These are phyloP conservation scores for Bipolaris bicolor DNA, from an alignment of 2,329 filamentous ascomycete species.

Conservation along the genomic window DNA sequence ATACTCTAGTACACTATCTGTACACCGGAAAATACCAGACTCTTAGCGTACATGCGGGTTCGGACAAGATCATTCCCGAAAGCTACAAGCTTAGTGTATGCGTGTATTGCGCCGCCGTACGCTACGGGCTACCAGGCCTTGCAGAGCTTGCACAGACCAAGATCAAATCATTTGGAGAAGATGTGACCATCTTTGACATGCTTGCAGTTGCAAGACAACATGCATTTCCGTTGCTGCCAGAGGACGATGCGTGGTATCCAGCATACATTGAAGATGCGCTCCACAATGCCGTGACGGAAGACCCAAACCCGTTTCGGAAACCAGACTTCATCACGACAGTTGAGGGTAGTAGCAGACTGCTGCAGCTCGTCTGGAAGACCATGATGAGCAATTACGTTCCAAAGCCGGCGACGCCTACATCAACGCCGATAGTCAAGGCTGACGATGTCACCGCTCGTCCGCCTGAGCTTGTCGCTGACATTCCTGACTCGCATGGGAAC, in stretches of 20 bases:
- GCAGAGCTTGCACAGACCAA: constrained; percentile 32
- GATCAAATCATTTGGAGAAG: constrained; percentile 24
- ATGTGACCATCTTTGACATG: constrained; percentile 32
- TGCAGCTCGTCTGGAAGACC: constrained; percentile 37
- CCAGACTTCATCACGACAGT: constrained; percentile 35
- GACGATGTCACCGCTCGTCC: too few relatives aligned
- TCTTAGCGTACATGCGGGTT: constrained; percentile 6
- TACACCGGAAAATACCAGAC: constrained; percentile 33
- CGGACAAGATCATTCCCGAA: constrained; percentile 5
- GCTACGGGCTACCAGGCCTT: constrained; percentile 34
- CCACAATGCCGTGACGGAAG: constrained; percentile 24
- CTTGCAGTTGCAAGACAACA: constrained; percentile 25
- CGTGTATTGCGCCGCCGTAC: constrained; percentile 36
- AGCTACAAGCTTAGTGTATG: constrained; percentile 30
- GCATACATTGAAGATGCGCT: constrained; percentile 31
- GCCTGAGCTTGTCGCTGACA: not conserved
- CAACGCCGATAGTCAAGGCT: constrained; percentile 4
- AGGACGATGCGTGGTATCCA: constrained; percentile 34
- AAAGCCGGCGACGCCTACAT: not conserved
- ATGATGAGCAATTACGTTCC: constrained; percentile 31
- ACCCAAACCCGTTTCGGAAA: constrained; percentile 31
- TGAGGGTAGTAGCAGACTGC: constrained; percentile 33
- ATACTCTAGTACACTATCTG: constrained; percentile 34
- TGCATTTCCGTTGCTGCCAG: constrained; percentile 30
- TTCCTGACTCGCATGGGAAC: not conserved